Base-by-base conservation (phyloP, 306 rosid species). In the Cicer judaicum region DNA sequence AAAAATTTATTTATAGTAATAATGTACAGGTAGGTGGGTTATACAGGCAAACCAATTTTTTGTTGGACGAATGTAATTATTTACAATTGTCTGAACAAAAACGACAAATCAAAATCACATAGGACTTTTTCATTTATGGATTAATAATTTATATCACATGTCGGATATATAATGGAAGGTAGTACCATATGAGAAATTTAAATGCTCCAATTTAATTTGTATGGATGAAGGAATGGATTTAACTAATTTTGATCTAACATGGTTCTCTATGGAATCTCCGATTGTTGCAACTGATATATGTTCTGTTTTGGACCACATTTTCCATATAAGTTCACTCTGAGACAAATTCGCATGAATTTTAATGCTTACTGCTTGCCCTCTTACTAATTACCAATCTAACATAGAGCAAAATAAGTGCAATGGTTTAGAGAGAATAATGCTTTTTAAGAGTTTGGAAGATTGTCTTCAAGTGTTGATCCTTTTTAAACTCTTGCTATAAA, bases 231-330 rank as follows among this genome's bases (percentile, higher is more conserved):
- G 14, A 39, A 66, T 64, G 69, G 55, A 79, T 63, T 50, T 73
- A 47, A 73, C 75, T 48, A 79, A 39, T 1, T 73, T 79, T 66
- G 60, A 68, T 50, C 10, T 8, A 49, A 10, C 73, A 61, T 50
- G 44, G 14, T 61, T 67, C 16, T 48, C 50, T 64, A 72, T 49
- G 60, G 76, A 68, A 63, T 11, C 66, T 67, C 16, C 61, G 40
- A 73, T 9, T 19, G 75, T 73, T 46, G 73, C 15, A 11, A 56
- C 75, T 39, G 13, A 73, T 52, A 21, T 43, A 24, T 53, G 61
- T 34, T 71, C 9, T 34, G 46, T 42, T 44, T 21, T 50, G 77
- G 79, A 79, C 83, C 83, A 79, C 83, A 46, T 73, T 72, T 34
- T 60, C 38, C 78, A 40, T 16, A 71, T 16, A 71, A 52, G 50